Evolutionary conservation across 192 early-diverging fungal species (phyloP).

Genomic region (Coemansia aciculifera): DNA sequence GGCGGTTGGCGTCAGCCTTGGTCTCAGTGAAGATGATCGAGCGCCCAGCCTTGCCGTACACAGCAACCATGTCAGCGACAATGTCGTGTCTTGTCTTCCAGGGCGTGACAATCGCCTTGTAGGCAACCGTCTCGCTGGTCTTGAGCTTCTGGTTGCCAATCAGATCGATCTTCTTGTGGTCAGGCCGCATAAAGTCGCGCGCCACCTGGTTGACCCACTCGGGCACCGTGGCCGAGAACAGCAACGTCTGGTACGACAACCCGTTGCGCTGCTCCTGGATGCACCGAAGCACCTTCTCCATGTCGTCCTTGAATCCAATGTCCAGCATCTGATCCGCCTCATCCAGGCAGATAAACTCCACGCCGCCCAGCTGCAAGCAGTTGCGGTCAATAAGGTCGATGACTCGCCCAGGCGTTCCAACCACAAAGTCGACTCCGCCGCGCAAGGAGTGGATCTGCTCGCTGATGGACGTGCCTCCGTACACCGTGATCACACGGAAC

Average conservation of each 20-base stretch:
- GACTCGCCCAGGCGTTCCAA: conserved; percentile 95
- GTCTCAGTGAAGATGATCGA: conserved; percentile 96
- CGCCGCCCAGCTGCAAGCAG: conserved; percentile 66
- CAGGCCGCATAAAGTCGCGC: conserved; percentile 62
- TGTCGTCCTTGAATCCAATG: conserved; percentile 91
- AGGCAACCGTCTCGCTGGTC: conserved; percentile 84
- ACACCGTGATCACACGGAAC: conserved; percentile 70
- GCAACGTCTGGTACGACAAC: conserved; percentile 74
- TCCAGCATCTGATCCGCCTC: conserved; percentile 97
- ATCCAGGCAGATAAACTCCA: conserved; percentile 84
- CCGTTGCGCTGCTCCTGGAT: conserved; percentile 77
- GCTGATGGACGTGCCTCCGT: conserved; percentile 87
- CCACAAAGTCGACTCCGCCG: conserved; percentile 83
- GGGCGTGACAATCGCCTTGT: conserved; percentile 81
- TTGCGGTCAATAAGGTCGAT: conserved; percentile 75
- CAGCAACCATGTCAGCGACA: conserved; percentile 90
- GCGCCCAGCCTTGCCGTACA: conserved; percentile 80
- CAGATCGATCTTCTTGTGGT: conserved; percentile 77
- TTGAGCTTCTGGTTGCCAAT: conserved; percentile 86
- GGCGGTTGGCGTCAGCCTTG: conserved; percentile 85
- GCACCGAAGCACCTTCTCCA: conserved; percentile 85
- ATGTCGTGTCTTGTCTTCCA: conserved; percentile 90
- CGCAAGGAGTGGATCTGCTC: conserved; percentile 81
- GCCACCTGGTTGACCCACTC: conserved; percentile 71
- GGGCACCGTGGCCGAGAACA: conserved; percentile 97